Evolutionary conservation across 257 asterid species (phyloP).

Genomic region (Solanum boliviense): DNA sequence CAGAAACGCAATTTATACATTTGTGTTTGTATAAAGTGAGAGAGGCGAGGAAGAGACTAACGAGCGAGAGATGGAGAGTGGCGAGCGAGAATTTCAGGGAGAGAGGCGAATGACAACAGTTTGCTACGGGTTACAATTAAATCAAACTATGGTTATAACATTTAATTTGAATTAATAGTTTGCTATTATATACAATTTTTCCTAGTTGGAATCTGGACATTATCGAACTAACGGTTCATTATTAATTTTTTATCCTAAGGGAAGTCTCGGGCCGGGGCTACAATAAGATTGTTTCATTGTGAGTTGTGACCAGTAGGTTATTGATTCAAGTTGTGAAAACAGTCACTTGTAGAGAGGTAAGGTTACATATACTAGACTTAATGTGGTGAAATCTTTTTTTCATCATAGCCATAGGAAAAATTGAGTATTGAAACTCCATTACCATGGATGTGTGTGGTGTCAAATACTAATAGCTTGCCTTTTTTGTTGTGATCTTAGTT

Average conservation of each 20-base stretch:
- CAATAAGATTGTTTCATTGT: not conserved
- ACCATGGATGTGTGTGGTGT: not conserved
- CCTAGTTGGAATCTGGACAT: not conserved
- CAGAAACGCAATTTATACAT: too few species aligned
- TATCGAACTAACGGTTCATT: not conserved
- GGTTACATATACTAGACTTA: too few species aligned
- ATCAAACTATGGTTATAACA: too few species aligned
- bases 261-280: not conserved
- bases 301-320: not conserved
- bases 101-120: too few species aligned
- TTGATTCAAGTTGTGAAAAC: not conserved
- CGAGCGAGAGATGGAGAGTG: too few species aligned
- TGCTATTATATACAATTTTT: too few species aligned
- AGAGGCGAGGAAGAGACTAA: too few species aligned
- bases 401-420: not conserved
- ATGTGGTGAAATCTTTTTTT: not conserved
- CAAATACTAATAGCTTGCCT: not conserved
- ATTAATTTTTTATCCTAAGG: not conserved
- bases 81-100: too few species aligned
- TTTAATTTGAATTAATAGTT: too few species aligned
- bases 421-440: not conserved
- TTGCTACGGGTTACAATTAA: too few species aligned
- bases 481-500: not conserved
- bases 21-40: too few species aligned
- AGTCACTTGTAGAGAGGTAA: not conserved